These are phyloP conservation scores for Pelargonium nanum DNA, from an alignment of 345 rosid genomes.

Conservation along the genomic window DNA sequence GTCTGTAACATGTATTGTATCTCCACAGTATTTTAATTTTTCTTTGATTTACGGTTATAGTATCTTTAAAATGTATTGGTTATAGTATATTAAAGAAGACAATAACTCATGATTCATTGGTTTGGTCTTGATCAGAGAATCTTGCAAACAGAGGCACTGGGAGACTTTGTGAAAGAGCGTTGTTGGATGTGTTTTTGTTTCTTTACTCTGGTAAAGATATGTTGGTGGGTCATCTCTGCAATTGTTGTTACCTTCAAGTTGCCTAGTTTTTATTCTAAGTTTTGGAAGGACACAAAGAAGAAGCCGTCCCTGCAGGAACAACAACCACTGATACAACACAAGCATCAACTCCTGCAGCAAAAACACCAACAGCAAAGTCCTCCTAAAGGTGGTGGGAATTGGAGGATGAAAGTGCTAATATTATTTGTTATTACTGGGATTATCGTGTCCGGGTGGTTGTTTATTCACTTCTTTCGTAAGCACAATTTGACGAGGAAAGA, in stretches of 20 bases:
- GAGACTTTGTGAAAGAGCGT: constrained; percentile 13
- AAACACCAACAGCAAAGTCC: constrained; percentile 45
- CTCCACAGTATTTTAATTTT: too few relatives aligned
- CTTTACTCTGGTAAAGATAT: constrained; percentile 17
- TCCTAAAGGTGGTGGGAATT: constrained; percentile 49
- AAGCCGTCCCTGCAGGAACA: constrained; percentile 6
- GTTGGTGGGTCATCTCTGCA: constrained; percentile 44
- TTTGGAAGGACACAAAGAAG: constrained; percentile 19
- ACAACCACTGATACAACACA: constrained; percentile 28
- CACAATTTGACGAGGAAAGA: constrained; percentile 37
- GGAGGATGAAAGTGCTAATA: constrained; percentile 60
- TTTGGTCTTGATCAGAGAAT: constrained; percentile 29
- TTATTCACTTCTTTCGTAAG: constrained; percentile 33
- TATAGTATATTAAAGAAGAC: too few relatives aligned
- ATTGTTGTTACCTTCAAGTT: constrained; percentile 27
- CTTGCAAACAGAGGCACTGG: constrained; percentile 11
- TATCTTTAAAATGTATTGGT: too few relatives aligned
- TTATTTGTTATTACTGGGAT: constrained; percentile 43
- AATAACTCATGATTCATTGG: not conserved
- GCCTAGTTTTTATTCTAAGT: constrained; percentile 20
- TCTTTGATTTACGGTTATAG: too few relatives aligned
- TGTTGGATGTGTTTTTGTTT: constrained; percentile 17
- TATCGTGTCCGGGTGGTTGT: constrained; percentile 46
- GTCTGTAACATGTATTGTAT: too few relatives aligned
- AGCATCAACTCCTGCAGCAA: constrained; percentile 30